Conservation (phyloP, 805 yeast genomes). For the Hemisphaericaspora nanyangensis region DNA sequence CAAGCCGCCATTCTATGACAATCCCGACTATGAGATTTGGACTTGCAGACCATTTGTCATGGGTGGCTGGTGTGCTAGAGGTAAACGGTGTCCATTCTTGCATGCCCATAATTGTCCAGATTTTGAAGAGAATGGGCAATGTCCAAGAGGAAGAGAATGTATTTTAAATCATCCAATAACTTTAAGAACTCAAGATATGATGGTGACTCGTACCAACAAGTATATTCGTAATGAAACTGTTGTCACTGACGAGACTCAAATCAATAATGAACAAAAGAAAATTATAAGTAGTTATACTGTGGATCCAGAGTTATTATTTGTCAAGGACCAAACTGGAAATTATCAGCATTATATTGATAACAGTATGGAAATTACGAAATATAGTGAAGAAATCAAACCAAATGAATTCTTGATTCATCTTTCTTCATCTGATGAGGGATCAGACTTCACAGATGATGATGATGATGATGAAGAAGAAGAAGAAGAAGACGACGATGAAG, state of each 20-base stretch:
- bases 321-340: constrained; percentile 14
- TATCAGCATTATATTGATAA: constrained; percentile 25
- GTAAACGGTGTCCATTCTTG: constrained; percentile 50
- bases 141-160: constrained; percentile 52
- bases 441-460: constrained; percentile 17
- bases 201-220: constrained; percentile 13
- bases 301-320: constrained; percentile 24
- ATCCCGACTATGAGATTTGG: constrained; percentile 36
- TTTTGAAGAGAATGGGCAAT: constrained; percentile 54
- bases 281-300: constrained; percentile 32
- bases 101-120: constrained; percentile 73
- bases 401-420: constrained; percentile 7
- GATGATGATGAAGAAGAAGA: constrained; percentile 15
- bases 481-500: constrained; percentile 17
- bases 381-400: neutral
- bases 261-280: constrained; percentile 1
- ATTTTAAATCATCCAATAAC: constrained; percentile 45
- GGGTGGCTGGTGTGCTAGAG: constrained; percentile 66
- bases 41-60: constrained; percentile 66
- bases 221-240: constrained; percentile 13
- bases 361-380: neutral
- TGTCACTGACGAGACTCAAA: constrained; percentile 3
- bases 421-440: constrained; percentile 7
- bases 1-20: constrained; percentile 45
- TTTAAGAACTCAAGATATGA: constrained; percentile 21